phyloP scores from a whole-genome alignment of 129 eudicot species.

The Saussurea involucrata region DNA sequence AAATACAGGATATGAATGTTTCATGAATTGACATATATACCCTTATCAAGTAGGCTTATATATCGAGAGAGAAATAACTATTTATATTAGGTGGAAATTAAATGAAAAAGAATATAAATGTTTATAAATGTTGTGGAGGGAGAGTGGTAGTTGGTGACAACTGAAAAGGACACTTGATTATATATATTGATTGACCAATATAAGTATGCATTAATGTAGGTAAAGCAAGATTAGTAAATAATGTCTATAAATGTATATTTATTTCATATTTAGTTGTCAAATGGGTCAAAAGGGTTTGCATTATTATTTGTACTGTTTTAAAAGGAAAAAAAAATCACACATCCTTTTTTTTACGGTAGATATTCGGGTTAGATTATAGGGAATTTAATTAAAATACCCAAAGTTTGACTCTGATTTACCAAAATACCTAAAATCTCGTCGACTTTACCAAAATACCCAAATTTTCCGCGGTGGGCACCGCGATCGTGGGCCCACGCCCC shows the following conservation, averaged over 20 bases:
- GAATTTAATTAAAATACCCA: too few species aligned
- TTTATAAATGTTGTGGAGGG: conserved; percentile 8
- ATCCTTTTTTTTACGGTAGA: too few species aligned
- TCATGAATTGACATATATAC: not conserved
- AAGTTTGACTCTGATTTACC: too few species aligned
- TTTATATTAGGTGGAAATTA: conserved; percentile 15
- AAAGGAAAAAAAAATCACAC: too few species aligned
- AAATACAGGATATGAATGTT: not conserved
- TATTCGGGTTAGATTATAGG: too few species aligned
- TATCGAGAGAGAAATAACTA: conserved; percentile 9
- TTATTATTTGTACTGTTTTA: too few species aligned
- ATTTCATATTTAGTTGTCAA: not conserved
- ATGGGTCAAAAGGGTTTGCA: not conserved
- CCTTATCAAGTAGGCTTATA: not conserved
- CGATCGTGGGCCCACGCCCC: too few species aligned
- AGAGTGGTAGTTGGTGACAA: conserved; percentile 5
- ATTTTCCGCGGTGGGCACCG: too few species aligned
- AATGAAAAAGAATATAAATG: conserved; percentile 1
- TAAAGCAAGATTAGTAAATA: not conserved
- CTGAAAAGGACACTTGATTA: not conserved
- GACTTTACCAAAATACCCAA: too few species aligned
- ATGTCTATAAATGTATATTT: not conserved
- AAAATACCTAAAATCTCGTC: too few species aligned
- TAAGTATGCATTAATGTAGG: conserved; percentile 6
- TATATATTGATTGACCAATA: not conserved